These are phyloP conservation scores for Aspergillus sp. DNA, from an alignment of 2,329 filamentous ascomycete species.

Conservation along the genomic window DNA sequence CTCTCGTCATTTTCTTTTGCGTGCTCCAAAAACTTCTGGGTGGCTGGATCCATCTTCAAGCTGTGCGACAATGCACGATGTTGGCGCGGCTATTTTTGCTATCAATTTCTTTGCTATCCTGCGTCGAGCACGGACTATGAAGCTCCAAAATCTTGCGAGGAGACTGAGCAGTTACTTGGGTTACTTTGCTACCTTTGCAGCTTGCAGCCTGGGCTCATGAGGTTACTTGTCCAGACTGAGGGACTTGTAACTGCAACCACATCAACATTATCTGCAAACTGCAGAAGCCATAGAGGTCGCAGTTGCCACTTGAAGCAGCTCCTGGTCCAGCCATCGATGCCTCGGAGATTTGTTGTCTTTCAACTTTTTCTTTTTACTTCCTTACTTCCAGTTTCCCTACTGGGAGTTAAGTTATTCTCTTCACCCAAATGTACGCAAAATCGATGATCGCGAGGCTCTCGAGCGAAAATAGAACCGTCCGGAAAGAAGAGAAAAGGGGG, in stretches of 20 bases:
- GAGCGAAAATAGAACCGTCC: not conserved
- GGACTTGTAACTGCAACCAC: not conserved
- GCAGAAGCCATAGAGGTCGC: conserved; percentile 3
- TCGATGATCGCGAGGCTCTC: not conserved
- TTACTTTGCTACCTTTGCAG: not conserved
- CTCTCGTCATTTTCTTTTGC: not conserved
- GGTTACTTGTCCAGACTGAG: not conserved
- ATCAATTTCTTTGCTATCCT: conserved; percentile 7
- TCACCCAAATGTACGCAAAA: not conserved
- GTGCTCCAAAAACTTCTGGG: not conserved
- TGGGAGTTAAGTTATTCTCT: not conserved
- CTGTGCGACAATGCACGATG: conserved; percentile 17
- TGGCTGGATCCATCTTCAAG: not conserved
- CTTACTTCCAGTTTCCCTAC: not conserved
- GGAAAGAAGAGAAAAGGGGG: not conserved
- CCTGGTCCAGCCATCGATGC: not conserved
- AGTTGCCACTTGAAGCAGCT: conserved; percentile 2
- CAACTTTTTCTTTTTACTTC: not conserved
- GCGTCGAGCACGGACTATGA: conserved; percentile 2
- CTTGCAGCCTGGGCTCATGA: not conserved
- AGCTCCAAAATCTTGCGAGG: not conserved
- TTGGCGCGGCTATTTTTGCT: conserved; percentile 15
- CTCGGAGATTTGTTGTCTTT: not conserved
- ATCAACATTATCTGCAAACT: conserved; percentile 8
- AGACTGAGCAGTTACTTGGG: not conserved